Conservation (phyloP, 2,329 filamentous ascomycete genomes). For the Penicillium sp. region DNA sequence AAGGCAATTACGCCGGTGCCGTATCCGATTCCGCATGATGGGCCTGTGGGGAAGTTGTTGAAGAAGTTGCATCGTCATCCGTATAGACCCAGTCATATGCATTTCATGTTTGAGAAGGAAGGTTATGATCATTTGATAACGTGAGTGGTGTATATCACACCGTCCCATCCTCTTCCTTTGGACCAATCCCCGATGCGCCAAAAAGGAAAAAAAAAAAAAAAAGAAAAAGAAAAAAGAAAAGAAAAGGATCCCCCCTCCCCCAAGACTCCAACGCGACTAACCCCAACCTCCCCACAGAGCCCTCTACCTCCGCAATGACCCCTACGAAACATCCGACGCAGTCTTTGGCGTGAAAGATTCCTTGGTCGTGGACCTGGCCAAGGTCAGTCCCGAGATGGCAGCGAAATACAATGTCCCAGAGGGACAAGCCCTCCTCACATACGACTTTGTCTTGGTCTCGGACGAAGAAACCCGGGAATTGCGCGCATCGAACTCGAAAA, state of each 20-base stretch:
- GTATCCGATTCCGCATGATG: slow-evolving; percentile 80
- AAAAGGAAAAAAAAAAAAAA: no score
- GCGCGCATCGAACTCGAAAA: slow-evolving; percentile 59
- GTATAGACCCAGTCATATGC: slow-evolving; percentile 71
- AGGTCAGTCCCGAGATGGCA: slow-evolving; percentile 50
- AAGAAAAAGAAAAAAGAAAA: no score
- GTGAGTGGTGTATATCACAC: slow-evolving; percentile 43
- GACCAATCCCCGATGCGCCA: no score
- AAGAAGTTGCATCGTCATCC: slow-evolving; percentile 63
- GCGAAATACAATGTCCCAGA: slow-evolving; percentile 58
- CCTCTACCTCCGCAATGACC: slow-evolving; percentile 69
- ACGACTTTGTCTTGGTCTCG: slow-evolving; percentile 73
- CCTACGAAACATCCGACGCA: slow-evolving; percentile 75
- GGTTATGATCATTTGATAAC: slow-evolving; percentile 78
- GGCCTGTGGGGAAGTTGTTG: slow-evolving; percentile 71
- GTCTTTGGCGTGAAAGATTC: slow-evolving; percentile 84
- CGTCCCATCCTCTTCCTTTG: slow-evolving; percentile 20
- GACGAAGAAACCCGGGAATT: slow-evolving; percentile 62
- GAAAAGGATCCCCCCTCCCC: no score
- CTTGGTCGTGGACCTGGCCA: slow-evolving; percentile 60
- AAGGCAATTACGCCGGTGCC: slow-evolving; percentile 76
- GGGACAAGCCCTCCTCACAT: slow-evolving; percentile 58
- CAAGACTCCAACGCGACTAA: neutral
- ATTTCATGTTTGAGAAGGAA: slow-evolving; percentile 81
- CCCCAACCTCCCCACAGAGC: slow-evolving; percentile 47